Percentiles rank a stretch among this genome's conserved stretches.
phyloP scores from a whole-genome alignment of 1,284 basidiomycete genomes.

The Lignosus rhinocerotis region DNA sequence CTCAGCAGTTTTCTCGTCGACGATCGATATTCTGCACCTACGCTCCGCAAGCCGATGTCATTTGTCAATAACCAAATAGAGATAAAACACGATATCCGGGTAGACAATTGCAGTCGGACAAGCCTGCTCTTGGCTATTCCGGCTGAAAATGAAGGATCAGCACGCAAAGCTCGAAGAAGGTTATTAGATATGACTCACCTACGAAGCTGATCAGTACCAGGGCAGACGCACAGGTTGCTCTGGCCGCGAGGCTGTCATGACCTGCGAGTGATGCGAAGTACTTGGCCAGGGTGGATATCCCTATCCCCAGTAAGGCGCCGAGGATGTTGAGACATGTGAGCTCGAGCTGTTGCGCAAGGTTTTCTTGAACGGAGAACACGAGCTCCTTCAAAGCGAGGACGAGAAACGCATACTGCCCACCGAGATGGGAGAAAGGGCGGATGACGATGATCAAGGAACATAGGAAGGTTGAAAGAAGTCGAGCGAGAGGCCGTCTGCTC shows the following conservation, averaged over 20 bases:
- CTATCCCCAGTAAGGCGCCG: constrained; percentile 45
- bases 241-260: constrained; percentile 31
- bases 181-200: constrained; percentile 33
- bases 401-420: constrained; percentile 45
- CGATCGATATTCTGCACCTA: constrained; percentile 16
- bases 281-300: constrained; percentile 44
- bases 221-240: constrained; percentile 42
- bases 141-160: constrained; percentile 30
- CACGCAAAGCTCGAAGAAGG: background rate
- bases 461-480: constrained; percentile 46
- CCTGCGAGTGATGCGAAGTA: constrained; percentile 37
- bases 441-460: constrained; percentile 44
- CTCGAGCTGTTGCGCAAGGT: constrained; percentile 50
- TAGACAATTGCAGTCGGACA: constrained; percentile 45
- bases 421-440: constrained; percentile 42
- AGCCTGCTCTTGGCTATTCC: constrained; percentile 48
- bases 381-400: constrained; percentile 49
- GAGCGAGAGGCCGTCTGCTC: constrained; percentile 41
- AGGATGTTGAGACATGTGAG: constrained; percentile 44
- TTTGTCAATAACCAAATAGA: constrained; percentile 48
- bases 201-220: constrained; percentile 43
- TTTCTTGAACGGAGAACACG: constrained; percentile 48
- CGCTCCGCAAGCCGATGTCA: constrained; percentile 35
- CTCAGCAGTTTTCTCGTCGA: background rate
- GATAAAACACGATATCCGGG: constrained; percentile 48